A percentile compares a stretch with the other conserved stretches of the same genome.
phyloP scores from a whole-genome alignment of 495 filamentous ascomycete genomes.

The Neurospora pannonica region DNA sequence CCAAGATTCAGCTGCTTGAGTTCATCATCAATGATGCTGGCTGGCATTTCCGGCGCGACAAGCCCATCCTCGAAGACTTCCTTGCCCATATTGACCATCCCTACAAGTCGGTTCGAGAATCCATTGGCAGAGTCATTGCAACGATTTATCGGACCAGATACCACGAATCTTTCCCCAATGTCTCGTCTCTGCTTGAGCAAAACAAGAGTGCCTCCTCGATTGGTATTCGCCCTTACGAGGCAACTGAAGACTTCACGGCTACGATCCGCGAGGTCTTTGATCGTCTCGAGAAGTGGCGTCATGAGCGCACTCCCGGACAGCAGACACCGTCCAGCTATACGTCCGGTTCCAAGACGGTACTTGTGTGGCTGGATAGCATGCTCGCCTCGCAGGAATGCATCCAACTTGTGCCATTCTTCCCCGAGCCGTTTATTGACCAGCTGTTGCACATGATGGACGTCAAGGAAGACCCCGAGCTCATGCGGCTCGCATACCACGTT shows the following conservation, averaged over 20 bases:
- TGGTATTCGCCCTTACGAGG: constrained; percentile 73
- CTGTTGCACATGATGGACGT: constrained; percentile 99
- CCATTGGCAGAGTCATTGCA: constrained; percentile 82
- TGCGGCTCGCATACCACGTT: constrained; percentile 90
- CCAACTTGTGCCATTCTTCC: constrained; percentile 84
- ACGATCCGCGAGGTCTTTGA: constrained; percentile 71
- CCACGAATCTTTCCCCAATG: constrained; percentile 80
- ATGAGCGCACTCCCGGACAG: constrained; percentile 74
- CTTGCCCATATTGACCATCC: constrained; percentile 88
- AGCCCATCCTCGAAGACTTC: constrained; percentile 85
- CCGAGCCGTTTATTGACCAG: constrained; percentile 76
- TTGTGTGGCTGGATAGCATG: constrained; percentile 90
- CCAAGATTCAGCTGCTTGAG: constrained; percentile 86
- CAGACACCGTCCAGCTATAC: constrained; percentile 93
- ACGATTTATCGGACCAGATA: constrained; percentile 82
- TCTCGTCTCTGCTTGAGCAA: constrained; percentile 60
- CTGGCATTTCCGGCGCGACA: constrained; percentile 90
- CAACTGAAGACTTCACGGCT: constrained; percentile 59
- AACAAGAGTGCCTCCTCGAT: constrained; percentile 76
- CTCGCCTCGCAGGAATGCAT: constrained; percentile 89
- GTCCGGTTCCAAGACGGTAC: constrained; percentile 87
- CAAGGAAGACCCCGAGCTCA: constrained; percentile 94
- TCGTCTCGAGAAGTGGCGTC: constrained; percentile 78
- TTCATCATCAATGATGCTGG: constrained; percentile 80
- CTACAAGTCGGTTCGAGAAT: constrained; percentile 92